Conservation (phyloP, 106 monocot genomes). For the Dendrobium catenatum region DNA sequence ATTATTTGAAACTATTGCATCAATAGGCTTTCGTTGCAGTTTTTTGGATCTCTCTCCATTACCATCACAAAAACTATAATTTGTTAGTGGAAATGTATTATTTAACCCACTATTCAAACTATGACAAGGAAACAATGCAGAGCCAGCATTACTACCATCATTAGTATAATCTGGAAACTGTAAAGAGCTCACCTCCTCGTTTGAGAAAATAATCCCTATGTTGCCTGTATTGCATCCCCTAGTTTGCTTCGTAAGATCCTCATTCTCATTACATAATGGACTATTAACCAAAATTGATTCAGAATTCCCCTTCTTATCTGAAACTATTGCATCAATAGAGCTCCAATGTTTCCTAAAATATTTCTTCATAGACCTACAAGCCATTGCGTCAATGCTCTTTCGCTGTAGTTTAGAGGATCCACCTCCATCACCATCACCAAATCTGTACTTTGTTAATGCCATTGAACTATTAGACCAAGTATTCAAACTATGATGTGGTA, state of each 20-base stretch:
- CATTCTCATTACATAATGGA: neutral
- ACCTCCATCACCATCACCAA: neutral
- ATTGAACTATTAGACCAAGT: neutral
- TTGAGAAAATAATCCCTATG: neutral
- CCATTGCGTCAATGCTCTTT: neutral
- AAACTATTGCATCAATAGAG: neutral
- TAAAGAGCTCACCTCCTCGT: neutral
- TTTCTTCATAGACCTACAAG: slow-evolving; percentile 1
- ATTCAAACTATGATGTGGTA: neutral
- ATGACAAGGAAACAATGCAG: neutral
- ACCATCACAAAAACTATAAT: neutral
- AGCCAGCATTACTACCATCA: slow-evolving; percentile 1
- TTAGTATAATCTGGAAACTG: neutral
- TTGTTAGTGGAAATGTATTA: neutral
- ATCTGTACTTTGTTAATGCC: neutral
- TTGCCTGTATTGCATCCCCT: neutral
- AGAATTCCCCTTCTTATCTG: neutral
- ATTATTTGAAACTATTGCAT: neutral
- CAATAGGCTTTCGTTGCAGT: neutral
- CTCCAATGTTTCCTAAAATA: slow-evolving; percentile 5
- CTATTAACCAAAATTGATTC: neutral
- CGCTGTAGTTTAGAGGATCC: neutral
- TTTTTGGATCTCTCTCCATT: neutral
- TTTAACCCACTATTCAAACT: neutral
- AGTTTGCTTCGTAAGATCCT: neutral